A percentile compares a stretch with the other conserved stretches of the same genome.
Conservation (phyloP, 768 basidiomycete species). For the Tubosaeta brunneosetosa region DNA sequence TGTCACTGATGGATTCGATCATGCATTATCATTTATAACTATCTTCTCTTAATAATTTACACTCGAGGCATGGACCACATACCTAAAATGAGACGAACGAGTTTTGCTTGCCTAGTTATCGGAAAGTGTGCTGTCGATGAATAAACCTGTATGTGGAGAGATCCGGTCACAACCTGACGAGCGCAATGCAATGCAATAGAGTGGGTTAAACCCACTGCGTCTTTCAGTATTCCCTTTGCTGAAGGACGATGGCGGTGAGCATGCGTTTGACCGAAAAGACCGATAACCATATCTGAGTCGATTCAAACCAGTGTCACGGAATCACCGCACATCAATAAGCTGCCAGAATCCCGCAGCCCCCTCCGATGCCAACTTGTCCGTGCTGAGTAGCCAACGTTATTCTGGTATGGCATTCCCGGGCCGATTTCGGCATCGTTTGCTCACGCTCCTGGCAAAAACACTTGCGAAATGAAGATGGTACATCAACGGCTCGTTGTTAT, state of each 20-base stretch:
- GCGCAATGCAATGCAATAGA: not conserved
- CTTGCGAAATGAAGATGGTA: constrained; percentile 85
- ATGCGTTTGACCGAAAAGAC: not conserved
- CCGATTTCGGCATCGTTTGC: constrained; percentile 14
- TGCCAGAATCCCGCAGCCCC: constrained; percentile 83
- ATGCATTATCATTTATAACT: constrained; percentile 29
- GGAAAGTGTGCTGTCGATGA: not conserved
- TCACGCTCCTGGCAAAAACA: constrained; percentile 58
- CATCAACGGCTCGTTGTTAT: constrained; percentile 72
- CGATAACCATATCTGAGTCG: not conserved
- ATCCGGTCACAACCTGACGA: not conserved
- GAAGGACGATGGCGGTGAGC: not conserved
- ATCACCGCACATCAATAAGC: too few relatives aligned
- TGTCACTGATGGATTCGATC: constrained; percentile 19
- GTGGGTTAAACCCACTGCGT: not conserved
- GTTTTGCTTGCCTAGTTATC: not conserved
- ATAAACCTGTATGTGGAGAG: not conserved
- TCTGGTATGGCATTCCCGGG: constrained; percentile 60
- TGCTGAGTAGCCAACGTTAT: constrained; percentile 68
- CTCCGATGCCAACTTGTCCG: constrained; percentile 46
- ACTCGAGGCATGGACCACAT: constrained; percentile 5
- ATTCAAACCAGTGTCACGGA: too few relatives aligned
- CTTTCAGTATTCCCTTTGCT: not conserved
- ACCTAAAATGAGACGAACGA: not conserved
- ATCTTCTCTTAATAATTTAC: constrained; percentile 25